Base-by-base conservation (phyloP, 2,329 filamentous ascomycete species). In the Aureobasidium sp. region DNA sequence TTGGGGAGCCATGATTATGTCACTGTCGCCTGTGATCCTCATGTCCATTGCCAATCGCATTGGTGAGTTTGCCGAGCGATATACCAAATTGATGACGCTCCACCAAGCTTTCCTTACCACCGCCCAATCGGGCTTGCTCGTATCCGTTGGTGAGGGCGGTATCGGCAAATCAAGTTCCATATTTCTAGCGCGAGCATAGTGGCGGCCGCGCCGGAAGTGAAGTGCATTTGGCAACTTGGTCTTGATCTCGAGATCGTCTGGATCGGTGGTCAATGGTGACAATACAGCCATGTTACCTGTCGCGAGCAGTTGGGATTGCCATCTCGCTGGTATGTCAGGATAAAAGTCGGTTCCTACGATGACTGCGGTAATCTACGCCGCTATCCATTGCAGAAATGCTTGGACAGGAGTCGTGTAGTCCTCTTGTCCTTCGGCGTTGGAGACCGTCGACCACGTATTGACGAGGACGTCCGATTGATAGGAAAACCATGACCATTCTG, bases 401-500 rank as follows among this genome's bases (percentile, higher is more conserved):
- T 57, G 52, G 8, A n/a, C 14, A 20, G 53, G 52, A 11, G 25
- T 51, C 5, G 77, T 76, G 63, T 78, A 78, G 48, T 77, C 72
- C 1, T 72, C 67, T 3, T 67, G 69, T 1, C 70, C 72, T 34
- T 48, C 51, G 6, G 41, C 22, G 1, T 65, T 65, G 61, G 78
- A 73, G 7, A 52, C 37, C n/a, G 52, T 42, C 20, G 52, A 58
- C 77, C 78, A 80, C 20, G 73, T 77, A 64, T 80, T 79, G 20
- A 80, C 74, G 76, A 77, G 79, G 3, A 74, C 72, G 49, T 76
- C 71, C 47, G 74, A 70, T 27, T 76, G 74, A 58, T 78, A 79
- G 0, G 79, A 74, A 64, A 80, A 80, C 79, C 78, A 81, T 64
- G 80, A 80, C 76, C 77, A 80, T 63, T 81, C 78, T 15, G 71